Evolutionary conservation across 2,329 filamentous ascomycete genomes (phyloP).

Genomic region (Aspergillus brasiliensis): DNA sequence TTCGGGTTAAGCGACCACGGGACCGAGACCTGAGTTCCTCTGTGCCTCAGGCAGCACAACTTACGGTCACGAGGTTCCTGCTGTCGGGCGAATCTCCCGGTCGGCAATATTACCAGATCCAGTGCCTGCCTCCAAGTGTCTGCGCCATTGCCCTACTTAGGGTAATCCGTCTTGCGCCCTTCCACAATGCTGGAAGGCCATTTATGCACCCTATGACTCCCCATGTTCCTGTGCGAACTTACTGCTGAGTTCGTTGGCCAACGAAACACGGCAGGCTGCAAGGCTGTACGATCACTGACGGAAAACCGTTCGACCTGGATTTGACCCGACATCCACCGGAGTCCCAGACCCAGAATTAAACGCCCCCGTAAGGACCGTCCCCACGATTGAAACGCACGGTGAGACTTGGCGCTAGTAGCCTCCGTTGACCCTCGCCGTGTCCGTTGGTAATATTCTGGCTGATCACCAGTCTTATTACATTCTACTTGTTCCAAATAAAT

Average conservation of each 20-base stretch:
- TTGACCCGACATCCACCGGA: background rate
- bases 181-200: too few species aligned
- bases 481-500: background rate
- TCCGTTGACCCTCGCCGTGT: background rate
- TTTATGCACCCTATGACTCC: too few species aligned
- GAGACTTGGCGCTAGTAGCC: background rate
- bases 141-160: too few species aligned
- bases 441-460: too few species aligned
- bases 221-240: too few species aligned
- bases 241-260: background rate
- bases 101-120: too few species aligned
- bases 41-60: slow-evolving; percentile 17
- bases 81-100: too few species aligned
- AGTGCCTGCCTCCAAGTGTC: too few species aligned
- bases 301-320: background rate
- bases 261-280: background rate
- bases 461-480: too few species aligned
- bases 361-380: background rate
- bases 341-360: background rate
- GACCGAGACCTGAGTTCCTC: background rate
- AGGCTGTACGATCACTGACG: background rate
- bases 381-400: slow-evolving; percentile 7
- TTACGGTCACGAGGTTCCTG: too few species aligned
- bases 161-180: too few species aligned
- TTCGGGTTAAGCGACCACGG: slow-evolving; percentile 11